Evolutionary conservation across 176 grass and related monocot genomes (phyloP), one percentile per base, ranked within the genome.

Genomic region (Juncus inflexus): DNA sequence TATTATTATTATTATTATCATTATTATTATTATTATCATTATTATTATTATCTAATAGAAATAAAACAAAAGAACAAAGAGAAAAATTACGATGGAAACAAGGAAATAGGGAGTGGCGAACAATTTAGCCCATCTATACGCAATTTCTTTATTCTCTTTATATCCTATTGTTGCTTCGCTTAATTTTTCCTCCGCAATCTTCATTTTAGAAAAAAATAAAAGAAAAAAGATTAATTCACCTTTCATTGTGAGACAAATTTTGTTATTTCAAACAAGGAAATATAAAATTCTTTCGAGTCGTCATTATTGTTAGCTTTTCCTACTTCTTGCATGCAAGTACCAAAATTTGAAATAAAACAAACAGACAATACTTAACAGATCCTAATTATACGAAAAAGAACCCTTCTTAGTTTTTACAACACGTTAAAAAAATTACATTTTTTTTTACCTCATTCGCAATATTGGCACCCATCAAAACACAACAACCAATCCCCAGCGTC

Each of bases 381-480:
- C 19, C 19, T 28, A 28, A 28, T 28, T 28, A 28, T 28, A 28
- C 19, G 19, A 28, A 28, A 28, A 28, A 28, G 19, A 28, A 28
- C 19, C 1, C 19, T 28, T 28, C 19, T 28, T 28, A 28, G 19
- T 28, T 28, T 28, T 28, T 28, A 28, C 19, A 28, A 28, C 19
- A 28, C 19, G 1, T 28, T 28, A 28, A 28, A 28, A 28, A 28
- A 28, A 28, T 28, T 28, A 28, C 19, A 28, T 28, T 53, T 5
- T 58, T 56, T 19, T 66, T 95, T 86, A 70, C 87, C 92, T 97
- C 92, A 53, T 83, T 86, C 64, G 87, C 92, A 86, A 97, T 97
- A 65, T 91, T 97, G 67, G 92, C 92, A 61, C 92, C 92, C 92
- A 97, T 97, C 67, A 97, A 87, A 71, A 97, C 92, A 67, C 92